Evolutionary conservation across 257 asterid species (phyloP), one percentile per base, ranked within the genome.

Genomic region (Petunia axillaris): DNA sequence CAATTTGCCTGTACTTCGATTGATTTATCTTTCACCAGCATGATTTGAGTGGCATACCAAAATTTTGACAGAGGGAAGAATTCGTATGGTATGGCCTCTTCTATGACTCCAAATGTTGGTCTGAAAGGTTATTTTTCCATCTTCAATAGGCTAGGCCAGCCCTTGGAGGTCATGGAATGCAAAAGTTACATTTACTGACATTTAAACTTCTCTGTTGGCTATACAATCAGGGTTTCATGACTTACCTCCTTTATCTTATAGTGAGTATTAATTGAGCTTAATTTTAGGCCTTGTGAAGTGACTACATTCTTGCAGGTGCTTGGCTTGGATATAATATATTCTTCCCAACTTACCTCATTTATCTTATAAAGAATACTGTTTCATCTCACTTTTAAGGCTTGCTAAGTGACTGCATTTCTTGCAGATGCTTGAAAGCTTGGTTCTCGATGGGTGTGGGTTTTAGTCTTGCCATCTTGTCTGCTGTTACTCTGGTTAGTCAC

Each of bases 401-500:
- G 40, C 15, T 39, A 62, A 82, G 60, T 55, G 50, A 50, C 44
- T 5, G 25, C 64, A 1, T 48, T 14, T 63, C 38, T 74, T 85
- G 54, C 85, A 93, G 98, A 87, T 86, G 67, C 79, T 87, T 93
- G 86, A 82, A 86, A 71, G 83, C 86, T 13, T 93, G 99, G 98
- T 95, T 95, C 85, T 84, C 95, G 25, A 79, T 92, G 80, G 98
- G 98, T 53, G 86, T 89, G 53, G 99, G 97, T 40, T 93, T 95
- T 87, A 87, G 92, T 79, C 63, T 93, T 70, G 86, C 95, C 64
- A 84, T 92, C 37, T 81, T 93, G 71, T 67, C 88, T 75, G 97
- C 91, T 84, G 93, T 87, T 74, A 83, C 90, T 38, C 39, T 88
- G 86, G 97, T 91, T 64, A 50, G 88, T 63, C 64, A 39, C n/a